Conservation (phyloP, 306 rosid genomes). For the Castanospermum australe region DNA sequence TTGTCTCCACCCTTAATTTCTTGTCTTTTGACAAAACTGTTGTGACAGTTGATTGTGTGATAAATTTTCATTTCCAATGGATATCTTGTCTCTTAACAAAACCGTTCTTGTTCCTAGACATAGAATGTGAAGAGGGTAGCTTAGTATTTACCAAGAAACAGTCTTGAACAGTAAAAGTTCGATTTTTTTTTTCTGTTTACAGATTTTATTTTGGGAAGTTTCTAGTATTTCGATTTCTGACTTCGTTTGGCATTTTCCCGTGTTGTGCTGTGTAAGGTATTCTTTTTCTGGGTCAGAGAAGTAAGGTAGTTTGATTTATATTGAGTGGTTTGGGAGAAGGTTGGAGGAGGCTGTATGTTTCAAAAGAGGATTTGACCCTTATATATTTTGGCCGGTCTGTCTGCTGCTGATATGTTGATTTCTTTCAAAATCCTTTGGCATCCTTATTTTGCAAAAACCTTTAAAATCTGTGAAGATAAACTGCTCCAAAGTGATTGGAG, state of each 20-base stretch:
- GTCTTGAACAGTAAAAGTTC: not conserved
- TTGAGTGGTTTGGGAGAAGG: not conserved
- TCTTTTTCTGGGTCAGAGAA: too few relatives aligned
- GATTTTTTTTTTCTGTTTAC: not conserved
- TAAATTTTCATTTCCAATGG: not conserved
- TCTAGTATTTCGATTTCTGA: not conserved
- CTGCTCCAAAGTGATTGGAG: too few relatives aligned
- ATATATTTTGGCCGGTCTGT: not conserved
- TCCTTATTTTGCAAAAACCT: not conserved
- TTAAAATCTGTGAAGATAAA: too few relatives aligned
- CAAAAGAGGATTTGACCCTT: not conserved
- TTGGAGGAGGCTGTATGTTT: not conserved
- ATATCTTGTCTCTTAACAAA: too few relatives aligned
- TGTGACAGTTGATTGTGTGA: not conserved
- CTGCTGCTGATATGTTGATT: not conserved
- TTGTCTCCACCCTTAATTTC: not conserved
- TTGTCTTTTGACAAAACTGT: not conserved
- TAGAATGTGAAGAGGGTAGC: not conserved
- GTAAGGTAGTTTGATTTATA: not conserved
- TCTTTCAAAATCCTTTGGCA: not conserved
- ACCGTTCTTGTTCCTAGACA: too few relatives aligned
- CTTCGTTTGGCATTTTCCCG: not conserved
- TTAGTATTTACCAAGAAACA: not conserved
- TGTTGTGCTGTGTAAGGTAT: not conserved
- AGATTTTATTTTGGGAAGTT: not conserved